Evolutionary conservation across 2,329 filamentous ascomycete genomes (phyloP), one percentile per base, ranked within the genome.

Genomic region (Colletotrichum plurivorum): DNA sequence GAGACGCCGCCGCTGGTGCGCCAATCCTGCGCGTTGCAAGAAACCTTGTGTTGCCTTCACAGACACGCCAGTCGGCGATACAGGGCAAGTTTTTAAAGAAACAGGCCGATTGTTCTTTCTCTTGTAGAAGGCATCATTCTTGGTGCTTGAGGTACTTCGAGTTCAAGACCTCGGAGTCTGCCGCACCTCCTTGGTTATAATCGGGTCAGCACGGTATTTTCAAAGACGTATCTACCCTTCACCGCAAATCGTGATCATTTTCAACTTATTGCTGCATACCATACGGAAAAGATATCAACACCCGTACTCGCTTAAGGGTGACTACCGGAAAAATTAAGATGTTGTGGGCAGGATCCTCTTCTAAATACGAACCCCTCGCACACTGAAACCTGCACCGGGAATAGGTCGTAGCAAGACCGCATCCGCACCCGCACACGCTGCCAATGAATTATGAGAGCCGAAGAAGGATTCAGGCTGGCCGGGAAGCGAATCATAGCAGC

Each of bases 401-500:
- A 46, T 20, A 20, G 15, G 20, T 13, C 4, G 8, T n/a, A 25
- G 20, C 27, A 20, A 45, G 5, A 59, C 9, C 2, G 9, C 5
- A 31, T 31, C n/a, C n/a, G n/a, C n/a, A n/a, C n/a, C 27, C 59
- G 49, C 18, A 54, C 20, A 22, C 39, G 46, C 13, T 12, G 15
- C 59, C 49, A 54, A 53, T 48, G 36, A 25, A 10, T 43, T 43
- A 12, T 36, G 16, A 20, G 39, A 25, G 52, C n/a, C 20, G 13
- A 27, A 36, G 31, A 48, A 48, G 13, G 59, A 8, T 54, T 54
- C 39, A 52, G 20, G 9, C 16, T 48, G 56, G 15, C 22, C 18
- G 20, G 18, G 15, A 12, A 22, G 49, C 59, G 57, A 60, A 60
- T 60, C 46, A 52, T 31, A 18, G 9, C 41, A 46, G 41, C 10